Evolutionary conservation across 768 basidiomycete genomes (phyloP).

Genomic region (Suillus occidentalis): DNA sequence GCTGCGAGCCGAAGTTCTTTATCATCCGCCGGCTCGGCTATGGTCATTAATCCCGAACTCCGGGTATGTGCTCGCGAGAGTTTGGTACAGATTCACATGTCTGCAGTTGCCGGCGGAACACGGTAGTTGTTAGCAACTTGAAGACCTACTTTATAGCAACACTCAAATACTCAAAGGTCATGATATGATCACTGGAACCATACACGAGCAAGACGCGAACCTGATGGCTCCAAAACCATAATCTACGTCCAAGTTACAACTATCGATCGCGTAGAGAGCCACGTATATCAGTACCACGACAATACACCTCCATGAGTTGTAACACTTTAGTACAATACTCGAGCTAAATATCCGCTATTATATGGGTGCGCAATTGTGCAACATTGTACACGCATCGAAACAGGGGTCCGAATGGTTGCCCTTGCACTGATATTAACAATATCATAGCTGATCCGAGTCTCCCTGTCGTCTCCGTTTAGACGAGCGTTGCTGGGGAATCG

Average conservation of each 20-base stretch:
- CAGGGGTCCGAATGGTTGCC: background rate
- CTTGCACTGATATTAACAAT: background rate
- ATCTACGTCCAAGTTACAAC: no score
- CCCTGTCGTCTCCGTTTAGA: conserved; percentile 2
- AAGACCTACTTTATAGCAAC: no score
- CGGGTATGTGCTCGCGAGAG: no score
- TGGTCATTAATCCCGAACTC: background rate
- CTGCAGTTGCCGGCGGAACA: background rate
- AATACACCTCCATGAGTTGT: background rate
- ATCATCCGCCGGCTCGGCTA: background rate
- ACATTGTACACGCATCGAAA: background rate
- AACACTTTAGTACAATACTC: background rate
- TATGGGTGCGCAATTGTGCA: background rate
- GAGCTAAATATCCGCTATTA: background rate
- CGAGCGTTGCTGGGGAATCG: background rate
- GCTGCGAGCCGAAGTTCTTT: background rate
- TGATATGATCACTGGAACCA: background rate
- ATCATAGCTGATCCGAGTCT: background rate
- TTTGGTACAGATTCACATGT: background rate
- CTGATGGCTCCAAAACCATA: background rate
- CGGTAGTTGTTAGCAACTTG: background rate
- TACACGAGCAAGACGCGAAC: background rate
- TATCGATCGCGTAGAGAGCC: background rate
- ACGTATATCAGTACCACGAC: background rate
- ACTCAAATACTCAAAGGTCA: no score